phyloP scores from a whole-genome alignment of 2,329 filamentous ascomycete species.

The Colletotrichum sp. region DNA sequence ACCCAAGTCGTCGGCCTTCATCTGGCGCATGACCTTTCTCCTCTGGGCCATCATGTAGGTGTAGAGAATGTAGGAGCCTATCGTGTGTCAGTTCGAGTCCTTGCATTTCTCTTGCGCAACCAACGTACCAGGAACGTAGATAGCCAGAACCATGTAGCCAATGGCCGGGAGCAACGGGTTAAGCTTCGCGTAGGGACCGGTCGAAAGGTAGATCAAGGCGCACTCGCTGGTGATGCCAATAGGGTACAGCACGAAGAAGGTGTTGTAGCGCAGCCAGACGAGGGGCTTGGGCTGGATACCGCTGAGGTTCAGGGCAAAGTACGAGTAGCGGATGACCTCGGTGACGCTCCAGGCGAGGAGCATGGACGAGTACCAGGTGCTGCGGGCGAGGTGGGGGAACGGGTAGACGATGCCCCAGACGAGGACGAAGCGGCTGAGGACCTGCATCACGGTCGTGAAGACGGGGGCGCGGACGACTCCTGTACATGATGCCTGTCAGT shows the following conservation, averaged over 20 bases:
- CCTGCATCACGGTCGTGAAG: slow-evolving; percentile 88
- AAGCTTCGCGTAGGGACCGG: slow-evolving; percentile 59
- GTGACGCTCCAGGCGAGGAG: slow-evolving; percentile 87
- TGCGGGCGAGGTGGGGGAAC: slow-evolving; percentile 71
- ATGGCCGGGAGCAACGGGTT: slow-evolving; percentile 59
- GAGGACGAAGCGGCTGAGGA: slow-evolving; percentile 83
- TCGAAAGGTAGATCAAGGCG: slow-evolving; percentile 75
- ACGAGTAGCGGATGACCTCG: slow-evolving; percentile 92
- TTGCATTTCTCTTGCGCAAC: background rate
- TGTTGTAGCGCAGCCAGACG: slow-evolving; percentile 88
- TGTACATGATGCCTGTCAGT: slow-evolving; percentile 36
- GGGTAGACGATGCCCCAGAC: slow-evolving; percentile 83
- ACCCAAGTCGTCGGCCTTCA: slow-evolving; percentile 48
- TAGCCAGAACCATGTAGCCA: slow-evolving; percentile 68
- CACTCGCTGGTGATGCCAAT: slow-evolving; percentile 90
- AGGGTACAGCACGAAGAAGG: slow-evolving; percentile 92
- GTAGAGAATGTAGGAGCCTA: slow-evolving; percentile 82
- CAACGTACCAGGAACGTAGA: slow-evolving; percentile 80
- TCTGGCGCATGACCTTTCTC: slow-evolving; percentile 74
- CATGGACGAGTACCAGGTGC: slow-evolving; percentile 75
- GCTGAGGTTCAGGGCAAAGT: slow-evolving; percentile 79
- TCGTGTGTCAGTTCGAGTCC: background rate
- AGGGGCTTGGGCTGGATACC: slow-evolving; percentile 68
- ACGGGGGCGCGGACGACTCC: slow-evolving; percentile 87
- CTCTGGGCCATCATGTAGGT: slow-evolving; percentile 95